Conservation (phyloP, 306 rosid genomes). For the Hippophae rhamnoides region DNA sequence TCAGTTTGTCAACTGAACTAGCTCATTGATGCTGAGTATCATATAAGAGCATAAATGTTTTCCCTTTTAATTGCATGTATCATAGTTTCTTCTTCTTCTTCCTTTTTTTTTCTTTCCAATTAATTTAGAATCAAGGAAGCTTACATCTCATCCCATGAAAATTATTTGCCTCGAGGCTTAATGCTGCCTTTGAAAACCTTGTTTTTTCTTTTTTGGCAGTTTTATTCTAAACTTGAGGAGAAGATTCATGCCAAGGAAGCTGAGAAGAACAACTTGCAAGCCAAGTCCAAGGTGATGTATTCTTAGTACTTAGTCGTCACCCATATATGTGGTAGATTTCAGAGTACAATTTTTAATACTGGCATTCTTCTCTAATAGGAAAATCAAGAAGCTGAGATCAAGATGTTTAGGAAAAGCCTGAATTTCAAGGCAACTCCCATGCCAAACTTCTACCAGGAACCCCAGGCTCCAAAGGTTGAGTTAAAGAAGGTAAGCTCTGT, state of each 20-base stretch:
- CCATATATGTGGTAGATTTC: neutral
- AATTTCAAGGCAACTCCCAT: constrained; percentile 34
- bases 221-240: constrained; percentile 90
- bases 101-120: too few species aligned
- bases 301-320: constrained; percentile 13
- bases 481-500: constrained; percentile 24
- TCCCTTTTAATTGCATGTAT: too few species aligned
- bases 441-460: constrained; percentile 40
- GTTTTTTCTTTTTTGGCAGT: constrained; percentile 35
- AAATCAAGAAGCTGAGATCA: constrained; percentile 45
- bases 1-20: too few species aligned
- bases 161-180: too few species aligned
- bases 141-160: too few species aligned
- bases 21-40: too few species aligned
- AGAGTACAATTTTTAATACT: constrained; percentile 1
- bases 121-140: too few species aligned
- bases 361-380: constrained; percentile 42
- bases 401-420: constrained; percentile 29
- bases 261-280: constrained; percentile 79
- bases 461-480: constrained; percentile 35
- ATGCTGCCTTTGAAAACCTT: too few species aligned
- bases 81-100: too few species aligned
- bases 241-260: constrained; percentile 90
- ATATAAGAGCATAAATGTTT: too few species aligned
- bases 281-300: constrained; percentile 71